These are phyloP conservation scores for Melaleuca quinquenervia DNA, from an alignment of 345 rosid genomes.

Conservation along the genomic window DNA sequence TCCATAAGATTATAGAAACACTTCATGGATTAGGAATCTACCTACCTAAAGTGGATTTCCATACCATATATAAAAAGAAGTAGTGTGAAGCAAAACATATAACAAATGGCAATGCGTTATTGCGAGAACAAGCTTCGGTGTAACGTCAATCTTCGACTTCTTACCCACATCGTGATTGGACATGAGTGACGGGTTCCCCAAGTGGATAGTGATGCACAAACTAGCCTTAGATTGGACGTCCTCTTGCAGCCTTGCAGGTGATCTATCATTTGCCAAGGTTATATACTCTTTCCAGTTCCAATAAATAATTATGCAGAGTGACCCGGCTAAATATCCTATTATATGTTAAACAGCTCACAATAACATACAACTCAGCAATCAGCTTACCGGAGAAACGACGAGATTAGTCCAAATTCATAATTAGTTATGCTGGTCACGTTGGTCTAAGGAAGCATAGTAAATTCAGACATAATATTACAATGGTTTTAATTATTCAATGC, in stretches of 20 bases:
- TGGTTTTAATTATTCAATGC: neutral
- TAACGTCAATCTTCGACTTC: neutral
- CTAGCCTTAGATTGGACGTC: neutral
- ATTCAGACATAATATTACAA: neutral
- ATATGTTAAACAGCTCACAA: neutral
- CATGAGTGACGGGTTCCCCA: neutral
- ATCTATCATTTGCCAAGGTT: neutral
- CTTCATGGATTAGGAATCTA: neutral
- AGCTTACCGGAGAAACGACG: neutral
- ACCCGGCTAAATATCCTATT: neutral
- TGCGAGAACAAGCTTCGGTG: neutral
- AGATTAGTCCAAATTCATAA: neutral
- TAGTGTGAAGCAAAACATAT: neutral
- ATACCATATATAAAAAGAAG: neutral
- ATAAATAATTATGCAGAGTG: neutral
- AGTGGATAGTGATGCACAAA: fast-evolving
- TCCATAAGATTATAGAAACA: neutral
- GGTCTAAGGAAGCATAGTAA: neutral
- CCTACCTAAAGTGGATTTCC: neutral
- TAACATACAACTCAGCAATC: neutral
- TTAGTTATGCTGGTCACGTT: neutral
- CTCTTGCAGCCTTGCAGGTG: neutral
- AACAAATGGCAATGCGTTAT: neutral
- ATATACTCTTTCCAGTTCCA: neutral
- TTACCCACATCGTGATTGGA: neutral